A percentile compares a stretch with the other conserved stretches of the same genome.
Evolutionary conservation across 108 stramenopile species (phyloP).

Genomic region (Nitzschia sp.): DNA sequence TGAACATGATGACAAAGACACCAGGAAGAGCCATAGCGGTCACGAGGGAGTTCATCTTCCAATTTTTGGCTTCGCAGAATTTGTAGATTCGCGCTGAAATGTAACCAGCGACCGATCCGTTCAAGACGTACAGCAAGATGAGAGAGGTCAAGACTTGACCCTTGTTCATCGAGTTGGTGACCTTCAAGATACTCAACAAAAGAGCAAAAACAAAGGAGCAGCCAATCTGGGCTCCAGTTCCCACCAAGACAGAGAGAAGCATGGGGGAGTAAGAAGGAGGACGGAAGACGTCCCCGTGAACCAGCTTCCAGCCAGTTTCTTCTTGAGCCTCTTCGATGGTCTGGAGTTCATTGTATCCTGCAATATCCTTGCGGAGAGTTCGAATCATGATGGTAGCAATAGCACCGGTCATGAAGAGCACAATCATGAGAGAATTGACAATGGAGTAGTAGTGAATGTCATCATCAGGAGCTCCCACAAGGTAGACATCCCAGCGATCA

Average conservation of each 20-base stretch:
- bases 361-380: constrained; percentile 94
- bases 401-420: constrained; percentile 95
- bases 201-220: constrained; percentile 79
- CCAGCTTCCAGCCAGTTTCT: constrained; percentile 98
- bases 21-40: constrained; percentile 90
- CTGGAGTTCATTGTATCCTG: constrained; percentile 93
- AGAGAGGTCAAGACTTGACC: constrained; percentile 94
- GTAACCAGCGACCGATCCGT: constrained; percentile 91
- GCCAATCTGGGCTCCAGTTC: constrained; percentile 94
- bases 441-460: constrained; percentile 99
- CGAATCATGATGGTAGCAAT: constrained; percentile 96
- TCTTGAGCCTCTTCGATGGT: constrained; percentile 88
- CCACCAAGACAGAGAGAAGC: constrained; percentile 89
- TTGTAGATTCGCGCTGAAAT: constrained; percentile 91
- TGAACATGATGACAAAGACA: constrained; percentile 79
- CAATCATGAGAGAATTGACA: constrained; percentile 98
- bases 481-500: constrained; percentile 98
- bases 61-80: constrained; percentile 82
- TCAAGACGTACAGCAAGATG: constrained; percentile 91
- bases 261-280: constrained; percentile 85
- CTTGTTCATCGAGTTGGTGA: constrained; percentile 93
- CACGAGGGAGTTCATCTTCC: constrained; percentile 77
- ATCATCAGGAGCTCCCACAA: constrained; percentile 90
- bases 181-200: constrained; percentile 78
- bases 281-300: constrained; percentile 97